Conservation (phyloP, 2,329 filamentous ascomycete species). For the Clonostachys solani region DNA sequence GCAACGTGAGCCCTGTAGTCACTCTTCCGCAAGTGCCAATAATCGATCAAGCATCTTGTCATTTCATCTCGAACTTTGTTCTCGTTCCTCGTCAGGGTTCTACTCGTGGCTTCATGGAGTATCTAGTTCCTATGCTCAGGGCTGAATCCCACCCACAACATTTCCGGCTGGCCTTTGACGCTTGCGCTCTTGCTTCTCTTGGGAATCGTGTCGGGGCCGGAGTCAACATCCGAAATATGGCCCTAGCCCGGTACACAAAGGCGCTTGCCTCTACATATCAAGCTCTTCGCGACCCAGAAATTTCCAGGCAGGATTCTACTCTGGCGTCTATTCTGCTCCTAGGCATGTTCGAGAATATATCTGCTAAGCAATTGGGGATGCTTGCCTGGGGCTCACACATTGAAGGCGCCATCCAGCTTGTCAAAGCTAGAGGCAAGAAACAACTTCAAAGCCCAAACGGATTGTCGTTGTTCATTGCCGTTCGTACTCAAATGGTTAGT, state of each 20-base stretch:
- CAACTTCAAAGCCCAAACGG: conserved; percentile 50
- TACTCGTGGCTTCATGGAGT: conserved; percentile 54
- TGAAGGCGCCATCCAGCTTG: conserved; percentile 59
- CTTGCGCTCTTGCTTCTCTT: conserved; percentile 53
- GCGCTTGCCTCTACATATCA: conserved; percentile 48
- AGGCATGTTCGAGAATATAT: conserved; percentile 58
- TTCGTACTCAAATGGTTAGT: conserved; percentile 56
- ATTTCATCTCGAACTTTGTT: conserved; percentile 59
- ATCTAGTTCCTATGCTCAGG: conserved; percentile 50
- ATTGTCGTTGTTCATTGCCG: conserved; percentile 51
- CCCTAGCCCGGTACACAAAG: conserved; percentile 48
- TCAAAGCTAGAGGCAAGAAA: conserved; percentile 51
- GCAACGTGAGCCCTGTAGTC: not conserved
- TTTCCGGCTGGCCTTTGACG: conserved; percentile 52
- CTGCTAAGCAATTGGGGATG: conserved; percentile 47
- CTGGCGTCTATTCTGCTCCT: conserved; percentile 56
- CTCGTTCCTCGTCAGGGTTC: conserved; percentile 45
- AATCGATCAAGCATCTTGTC: conserved; percentile 52
- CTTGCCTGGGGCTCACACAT: conserved; percentile 60
- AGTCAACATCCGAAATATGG: conserved; percentile 26
- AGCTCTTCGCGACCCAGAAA: conserved; percentile 45
- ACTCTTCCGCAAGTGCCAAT: conserved; percentile 34
- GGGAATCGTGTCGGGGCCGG: conserved; percentile 40
- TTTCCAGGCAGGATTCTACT: conserved; percentile 50
- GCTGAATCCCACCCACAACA: conserved; percentile 36